Percentiles rank a stretch among this genome's conserved stretches.
Conservation (phyloP, 108 stramenopile species). For the Mayamaea pseudoterrestris region DNA sequence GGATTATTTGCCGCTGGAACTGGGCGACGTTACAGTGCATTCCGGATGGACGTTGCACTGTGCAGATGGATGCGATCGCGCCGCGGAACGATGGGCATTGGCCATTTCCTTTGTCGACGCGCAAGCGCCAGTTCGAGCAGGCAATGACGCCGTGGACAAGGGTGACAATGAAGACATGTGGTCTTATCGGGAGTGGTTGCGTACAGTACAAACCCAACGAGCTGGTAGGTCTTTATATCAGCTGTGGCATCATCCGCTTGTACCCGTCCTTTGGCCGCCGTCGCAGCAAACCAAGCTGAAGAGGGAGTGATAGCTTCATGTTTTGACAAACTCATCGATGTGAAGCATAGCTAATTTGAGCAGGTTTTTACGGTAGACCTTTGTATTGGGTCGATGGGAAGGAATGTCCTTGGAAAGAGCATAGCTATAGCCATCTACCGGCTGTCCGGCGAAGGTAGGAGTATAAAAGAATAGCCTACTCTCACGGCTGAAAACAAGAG, state of each 20-base stretch:
- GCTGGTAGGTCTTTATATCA: slow-evolving; percentile 34
- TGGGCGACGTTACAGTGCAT: slow-evolving; percentile 73
- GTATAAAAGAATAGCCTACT: too few relatives aligned
- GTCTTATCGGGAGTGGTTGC: slow-evolving; percentile 63
- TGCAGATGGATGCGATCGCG: slow-evolving; percentile 36
- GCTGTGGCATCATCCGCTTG: slow-evolving; percentile 29
- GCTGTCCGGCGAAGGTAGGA: too few relatives aligned
- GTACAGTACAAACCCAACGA: slow-evolving; percentile 10
- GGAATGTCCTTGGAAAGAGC: too few relatives aligned
- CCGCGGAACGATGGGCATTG: slow-evolving; percentile 52
- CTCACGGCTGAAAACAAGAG: too few relatives aligned
- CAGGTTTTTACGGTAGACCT: too few relatives aligned
- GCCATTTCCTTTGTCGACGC: slow-evolving; percentile 74
- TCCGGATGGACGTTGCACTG: slow-evolving; percentile 80
- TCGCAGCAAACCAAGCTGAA: too few relatives aligned
- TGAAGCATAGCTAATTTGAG: too few relatives aligned
- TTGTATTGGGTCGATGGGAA: too few relatives aligned
- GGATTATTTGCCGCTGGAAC: slow-evolving; percentile 61
- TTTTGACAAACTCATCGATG: too few relatives aligned
- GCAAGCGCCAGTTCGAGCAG: slow-evolving; percentile 55
- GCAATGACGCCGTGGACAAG: slow-evolving; percentile 15
- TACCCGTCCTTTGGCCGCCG: slow-evolving; percentile 79
- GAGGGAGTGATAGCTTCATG: too few relatives aligned
- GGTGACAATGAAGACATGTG: slow-evolving; percentile 74
- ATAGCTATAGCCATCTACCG: too few relatives aligned